phyloP scores from a whole-genome alignment of 208 protist species.

The Trichomonas gallinae region DNA sequence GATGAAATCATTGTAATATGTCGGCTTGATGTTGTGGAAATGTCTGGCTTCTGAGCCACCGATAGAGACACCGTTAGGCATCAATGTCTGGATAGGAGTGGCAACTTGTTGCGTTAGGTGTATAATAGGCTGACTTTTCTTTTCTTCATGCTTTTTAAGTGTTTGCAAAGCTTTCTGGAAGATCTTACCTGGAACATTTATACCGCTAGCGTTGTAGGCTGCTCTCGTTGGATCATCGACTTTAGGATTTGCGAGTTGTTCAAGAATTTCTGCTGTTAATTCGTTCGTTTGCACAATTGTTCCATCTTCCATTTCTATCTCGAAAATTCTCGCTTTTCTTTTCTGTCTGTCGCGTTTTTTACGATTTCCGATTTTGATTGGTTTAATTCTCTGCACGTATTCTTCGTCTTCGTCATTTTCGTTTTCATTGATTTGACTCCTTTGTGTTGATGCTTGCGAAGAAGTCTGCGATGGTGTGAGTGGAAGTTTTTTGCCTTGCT shows the following conservation, averaged over 20 bases:
- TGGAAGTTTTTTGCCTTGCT: background rate
- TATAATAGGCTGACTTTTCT: background rate
- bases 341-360: background rate
- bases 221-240: background rate
- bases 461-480: background rate
- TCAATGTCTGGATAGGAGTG: background rate
- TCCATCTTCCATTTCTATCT: background rate
- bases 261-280: background rate
- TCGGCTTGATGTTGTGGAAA: background rate
- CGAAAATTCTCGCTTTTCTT: background rate
- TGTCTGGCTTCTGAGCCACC: background rate
- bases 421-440: background rate
- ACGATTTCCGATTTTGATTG: background rate
- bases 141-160: background rate
- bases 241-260: background rate
- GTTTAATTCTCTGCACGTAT: background rate
- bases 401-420: background rate
- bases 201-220: background rate
- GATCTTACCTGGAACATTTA: background rate
- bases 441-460: background rate
- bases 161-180: background rate
- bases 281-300: background rate
- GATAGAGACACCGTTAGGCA: background rate
- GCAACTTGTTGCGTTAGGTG: background rate
- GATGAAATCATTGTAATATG: background rate